These are phyloP conservation scores for Brassica nigra DNA, from an alignment of 345 rosid species.

Conservation along the genomic window DNA sequence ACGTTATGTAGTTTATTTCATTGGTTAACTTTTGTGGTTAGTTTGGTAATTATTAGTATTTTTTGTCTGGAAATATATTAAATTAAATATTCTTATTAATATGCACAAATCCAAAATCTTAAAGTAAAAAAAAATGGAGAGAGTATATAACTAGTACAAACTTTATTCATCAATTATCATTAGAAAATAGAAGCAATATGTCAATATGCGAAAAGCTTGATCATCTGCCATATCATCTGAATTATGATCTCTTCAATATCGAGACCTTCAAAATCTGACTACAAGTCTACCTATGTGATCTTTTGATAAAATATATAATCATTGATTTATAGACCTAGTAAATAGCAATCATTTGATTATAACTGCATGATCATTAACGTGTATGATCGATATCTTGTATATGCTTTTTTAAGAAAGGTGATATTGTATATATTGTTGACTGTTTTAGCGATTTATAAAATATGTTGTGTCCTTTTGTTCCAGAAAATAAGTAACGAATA, in stretches of 20 bases:
- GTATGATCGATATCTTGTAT: background rate
- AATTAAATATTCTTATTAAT: too few species aligned
- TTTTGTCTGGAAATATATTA: too few species aligned
- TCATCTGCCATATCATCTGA: background rate
- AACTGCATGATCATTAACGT: background rate
- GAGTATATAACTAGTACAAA: background rate
- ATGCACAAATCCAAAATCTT: too few species aligned
- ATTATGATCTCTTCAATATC: background rate
- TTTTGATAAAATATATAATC: background rate
- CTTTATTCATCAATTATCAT: background rate
- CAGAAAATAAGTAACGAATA: background rate
- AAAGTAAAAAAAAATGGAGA: too few species aligned
- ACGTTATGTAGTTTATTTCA: background rate
- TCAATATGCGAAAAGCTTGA: background rate
- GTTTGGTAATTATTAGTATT: background rate
- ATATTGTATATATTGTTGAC: too few species aligned
- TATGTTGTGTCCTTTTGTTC: background rate
- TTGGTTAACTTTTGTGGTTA: background rate
- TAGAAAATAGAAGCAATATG: background rate
- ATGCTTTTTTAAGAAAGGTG: too few species aligned
- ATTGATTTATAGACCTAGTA: background rate
- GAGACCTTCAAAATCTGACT: background rate
- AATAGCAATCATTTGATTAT: background rate
- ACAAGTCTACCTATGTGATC: background rate
- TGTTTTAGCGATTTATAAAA: too few species aligned